Evolutionary conservation across 371 early-diverging fungal species (phyloP).

Genomic region (Saksenaea vasiformis): DNA sequence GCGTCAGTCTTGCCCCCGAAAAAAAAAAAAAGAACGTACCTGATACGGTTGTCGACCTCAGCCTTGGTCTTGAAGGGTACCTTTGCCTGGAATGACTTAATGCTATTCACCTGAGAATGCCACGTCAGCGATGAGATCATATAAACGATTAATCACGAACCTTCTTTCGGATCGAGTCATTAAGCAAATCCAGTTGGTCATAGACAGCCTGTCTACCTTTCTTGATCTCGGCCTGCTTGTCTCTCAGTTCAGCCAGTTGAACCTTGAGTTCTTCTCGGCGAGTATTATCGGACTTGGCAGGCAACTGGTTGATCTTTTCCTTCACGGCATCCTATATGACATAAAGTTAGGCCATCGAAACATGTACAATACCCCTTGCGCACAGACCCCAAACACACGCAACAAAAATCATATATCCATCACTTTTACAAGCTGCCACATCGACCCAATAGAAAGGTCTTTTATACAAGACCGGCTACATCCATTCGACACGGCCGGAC

Average conservation of each 20-base stretch:
- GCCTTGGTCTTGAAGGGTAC: conserved; percentile 75
- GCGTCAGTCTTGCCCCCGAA: not conserved
- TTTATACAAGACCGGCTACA: not conserved
- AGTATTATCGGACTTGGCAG: conserved; percentile 42
- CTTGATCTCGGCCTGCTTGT: conserved; percentile 57
- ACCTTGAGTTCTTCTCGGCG: conserved; percentile 61
- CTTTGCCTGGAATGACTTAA: conserved; percentile 76
- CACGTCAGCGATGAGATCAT: not conserved
- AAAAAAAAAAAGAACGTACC: conserved; percentile 37
- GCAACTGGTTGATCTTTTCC: conserved; percentile 29
- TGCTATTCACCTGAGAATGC: conserved; percentile 59
- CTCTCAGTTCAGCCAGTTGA: conserved; percentile 66
- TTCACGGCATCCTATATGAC: conserved; percentile 59
- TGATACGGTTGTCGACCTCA: conserved; percentile 80
- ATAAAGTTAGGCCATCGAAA: not conserved
- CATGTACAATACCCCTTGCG: not conserved
- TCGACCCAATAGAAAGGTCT: not conserved
- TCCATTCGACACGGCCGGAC: not conserved
- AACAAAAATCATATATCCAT: no score
- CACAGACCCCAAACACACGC: not conserved
- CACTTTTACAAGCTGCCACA: not conserved
- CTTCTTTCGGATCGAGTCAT: conserved; percentile 30
- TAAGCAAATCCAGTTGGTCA: conserved; percentile 63
- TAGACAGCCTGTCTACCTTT: conserved; percentile 54
- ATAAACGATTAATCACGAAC: conserved; percentile 2